Base-by-base conservation (phyloP, 2,329 filamentous ascomycete species). In the Penicillium aurantiogriseum region DNA sequence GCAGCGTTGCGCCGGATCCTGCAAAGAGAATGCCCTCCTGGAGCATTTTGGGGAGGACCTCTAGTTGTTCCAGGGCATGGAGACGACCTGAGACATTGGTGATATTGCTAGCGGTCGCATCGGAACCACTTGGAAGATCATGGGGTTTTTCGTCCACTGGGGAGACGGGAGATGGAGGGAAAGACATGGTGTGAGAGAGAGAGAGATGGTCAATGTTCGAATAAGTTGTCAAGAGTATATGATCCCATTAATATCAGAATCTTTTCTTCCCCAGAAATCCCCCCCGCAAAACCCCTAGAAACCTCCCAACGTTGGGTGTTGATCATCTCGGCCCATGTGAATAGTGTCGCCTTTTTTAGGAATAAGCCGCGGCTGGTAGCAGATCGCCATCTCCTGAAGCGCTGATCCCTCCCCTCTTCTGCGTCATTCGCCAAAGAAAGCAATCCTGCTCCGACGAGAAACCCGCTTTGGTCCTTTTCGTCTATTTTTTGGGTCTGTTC, bases 11-110 rank as follows among this genome's bases (percentile, higher is more conserved):
- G 3, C 71, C 72, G 0, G 69, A 67, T n/a, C 71, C 72, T 0
- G 71, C 69, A 47, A 74, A 71, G 44, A 74, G 54, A 27, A 74
- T 72, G 3, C 72, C 72, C 51, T 74, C 72, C 48, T 67, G 66
- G 2, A 74, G 67, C 33, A 74, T 74, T 27, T 72, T 69, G 8
- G 72, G 72, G 6, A 74, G 65, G 35, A 73, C 67, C 43, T 73
- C 67, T 38, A 74, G 63, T 29, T 71, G 64, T 11, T 71, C 68
- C 9, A 74, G 68, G 36, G 65, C 65, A 25, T 71, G 64, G 2
- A 72, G 63, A 23, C 64, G 64, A 36, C 65, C 62, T 8, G 61
- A 56, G 21, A 63, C 61, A 23, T 50, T 57, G 10, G 31, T 13
- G n/a, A 40, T 43, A 33, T 54, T 55, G 17, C 25, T 48, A 19